These are phyloP conservation scores for Camillea tinctor DNA, from an alignment of 2,329 filamentous ascomycete species.

Conservation along the genomic window DNA sequence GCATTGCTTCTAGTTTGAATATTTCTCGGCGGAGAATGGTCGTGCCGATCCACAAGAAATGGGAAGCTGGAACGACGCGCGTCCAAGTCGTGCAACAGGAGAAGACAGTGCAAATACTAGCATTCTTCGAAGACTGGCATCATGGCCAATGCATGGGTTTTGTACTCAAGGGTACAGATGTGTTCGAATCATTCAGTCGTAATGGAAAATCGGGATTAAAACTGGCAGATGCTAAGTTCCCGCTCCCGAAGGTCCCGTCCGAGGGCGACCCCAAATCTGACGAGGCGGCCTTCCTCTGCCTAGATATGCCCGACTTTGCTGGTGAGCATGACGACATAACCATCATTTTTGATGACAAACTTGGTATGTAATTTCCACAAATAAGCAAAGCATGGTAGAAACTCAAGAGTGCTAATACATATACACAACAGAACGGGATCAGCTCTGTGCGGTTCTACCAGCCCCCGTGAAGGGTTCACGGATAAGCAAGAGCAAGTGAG, in stretches of 20 bases:
- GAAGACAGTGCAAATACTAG: conserved; percentile 73
- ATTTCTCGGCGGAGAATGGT: conserved; percentile 86
- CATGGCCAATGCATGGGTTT: conserved; percentile 91
- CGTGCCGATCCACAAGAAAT: conserved; percentile 90
- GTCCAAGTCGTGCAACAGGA: conserved; percentile 79
- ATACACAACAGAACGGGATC: conserved; percentile 49
- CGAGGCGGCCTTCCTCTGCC: conserved; percentile 73
- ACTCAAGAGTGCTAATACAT: conserved; percentile 16
- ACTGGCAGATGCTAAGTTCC: conserved; percentile 88
- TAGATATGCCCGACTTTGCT: conserved; percentile 85
- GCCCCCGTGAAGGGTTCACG: conserved; percentile 53
- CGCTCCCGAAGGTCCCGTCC: conserved; percentile 64
- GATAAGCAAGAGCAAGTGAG: conserved; percentile 31
- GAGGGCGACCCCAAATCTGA: conserved; percentile 51
- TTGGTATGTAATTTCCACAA: conserved; percentile 54
- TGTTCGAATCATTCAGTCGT: conserved; percentile 68
- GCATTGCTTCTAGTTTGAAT: conserved; percentile 68
- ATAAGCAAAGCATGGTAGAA: background rate
- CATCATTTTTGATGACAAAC: conserved; percentile 77
- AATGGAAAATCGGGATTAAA: conserved; percentile 70
- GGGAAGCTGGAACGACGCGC: conserved; percentile 78
- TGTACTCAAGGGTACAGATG: conserved; percentile 77
- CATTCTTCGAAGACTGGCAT: conserved; percentile 84
- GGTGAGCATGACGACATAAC: conserved; percentile 91
- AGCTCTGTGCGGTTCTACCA: conserved; percentile 51